Evolutionary conservation across 148 eudicot species (phyloP), one percentile per base, ranked within the genome.

Genomic region (Arbutus unedo): DNA sequence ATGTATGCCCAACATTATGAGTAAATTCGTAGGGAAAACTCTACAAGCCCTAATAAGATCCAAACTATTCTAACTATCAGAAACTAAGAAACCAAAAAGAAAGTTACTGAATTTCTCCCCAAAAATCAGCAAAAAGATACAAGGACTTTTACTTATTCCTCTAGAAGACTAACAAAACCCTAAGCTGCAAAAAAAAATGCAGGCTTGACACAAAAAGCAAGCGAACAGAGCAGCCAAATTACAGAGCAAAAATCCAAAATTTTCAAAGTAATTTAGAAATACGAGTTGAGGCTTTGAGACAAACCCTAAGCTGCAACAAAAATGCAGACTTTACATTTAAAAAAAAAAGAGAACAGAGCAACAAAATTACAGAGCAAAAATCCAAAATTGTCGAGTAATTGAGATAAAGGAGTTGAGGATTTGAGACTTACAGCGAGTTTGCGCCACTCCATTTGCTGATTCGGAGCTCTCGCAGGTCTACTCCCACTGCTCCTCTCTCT

Each of bases 371-470:
- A 31, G 38, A 31, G 38, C 38, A 78, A 62, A 74, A 64, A 13
- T 5, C 6, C 41, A 4, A 68, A 81, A 68, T 38, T 18, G 16
- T 5, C 48, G 67, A 49, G 16, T 80, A 4, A 64, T 15, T 48
- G 49, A 53, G 60, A 19, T 13, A 1, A 8, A 62, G 4, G 59
- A 60, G 76, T 8, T 21, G 11, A 51, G 73, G 80, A 77, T 11
- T 0, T 5, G 14, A 23, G 74, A 76, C 87, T 90, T 85, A 89
- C 94, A 79, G 81, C 16, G 83, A 86, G 80, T 45, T 72, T 49
- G 18, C 57, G 79, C 25, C 56, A 44, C 80, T 78, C 57, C 13
- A 18, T 76, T 51, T 8, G 43, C 50, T 68, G 64, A 68, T 70
- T 71, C 53, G 64, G 4, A 81, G 82, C 83, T 81, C 53, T 41